These are phyloP conservation scores for Phyllosticta citriasiana DNA, from an alignment of 2,329 filamentous ascomycete genomes.

Conservation along the genomic window DNA sequence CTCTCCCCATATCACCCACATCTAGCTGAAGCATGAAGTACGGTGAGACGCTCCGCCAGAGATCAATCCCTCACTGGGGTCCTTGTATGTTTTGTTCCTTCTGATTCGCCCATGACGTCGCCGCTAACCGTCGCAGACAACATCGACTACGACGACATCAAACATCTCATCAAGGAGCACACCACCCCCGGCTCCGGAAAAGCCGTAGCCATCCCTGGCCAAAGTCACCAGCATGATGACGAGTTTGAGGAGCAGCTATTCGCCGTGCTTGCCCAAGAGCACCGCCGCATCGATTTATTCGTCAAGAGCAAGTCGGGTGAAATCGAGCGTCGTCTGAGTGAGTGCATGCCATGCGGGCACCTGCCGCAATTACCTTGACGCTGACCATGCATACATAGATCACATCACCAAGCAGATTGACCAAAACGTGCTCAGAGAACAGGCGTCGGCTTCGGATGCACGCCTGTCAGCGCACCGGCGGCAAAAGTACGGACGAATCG, in stretches of 20 bases:
- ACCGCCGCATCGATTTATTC: conserved; percentile 69
- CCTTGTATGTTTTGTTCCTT: conserved; percentile 44
- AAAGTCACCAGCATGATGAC: conserved; percentile 43
- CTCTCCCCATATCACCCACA: not conserved
- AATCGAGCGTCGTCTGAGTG: conserved; percentile 60
- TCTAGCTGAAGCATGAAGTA: conserved; percentile 53
- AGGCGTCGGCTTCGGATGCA: not conserved
- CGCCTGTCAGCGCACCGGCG: conserved; percentile 34
- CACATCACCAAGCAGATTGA: conserved; percentile 31
- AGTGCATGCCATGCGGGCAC: conserved; percentile 18
- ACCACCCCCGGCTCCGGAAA: conserved; percentile 61
- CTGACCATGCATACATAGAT: conserved; percentile 13
- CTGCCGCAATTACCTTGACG: conserved; percentile 13
- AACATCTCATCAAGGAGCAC: conserved; percentile 71
- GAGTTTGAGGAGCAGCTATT: conserved; percentile 66
- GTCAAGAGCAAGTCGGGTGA: conserved; percentile 72
- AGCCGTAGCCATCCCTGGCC: conserved; percentile 66
- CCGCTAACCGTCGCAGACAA: conserved; percentile 50
- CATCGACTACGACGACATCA: conserved; percentile 81
- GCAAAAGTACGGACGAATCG: conserved; percentile 41
- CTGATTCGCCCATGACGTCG: conserved; percentile 11
- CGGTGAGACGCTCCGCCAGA: conserved; percentile 60
- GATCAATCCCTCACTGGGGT: conserved; percentile 75
- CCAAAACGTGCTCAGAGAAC: conserved; percentile 19
- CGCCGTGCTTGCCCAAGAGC: conserved; percentile 59